phyloP scores from a whole-genome alignment of 768 basidiomycete genomes.

The Dentipellis sp. region DNA sequence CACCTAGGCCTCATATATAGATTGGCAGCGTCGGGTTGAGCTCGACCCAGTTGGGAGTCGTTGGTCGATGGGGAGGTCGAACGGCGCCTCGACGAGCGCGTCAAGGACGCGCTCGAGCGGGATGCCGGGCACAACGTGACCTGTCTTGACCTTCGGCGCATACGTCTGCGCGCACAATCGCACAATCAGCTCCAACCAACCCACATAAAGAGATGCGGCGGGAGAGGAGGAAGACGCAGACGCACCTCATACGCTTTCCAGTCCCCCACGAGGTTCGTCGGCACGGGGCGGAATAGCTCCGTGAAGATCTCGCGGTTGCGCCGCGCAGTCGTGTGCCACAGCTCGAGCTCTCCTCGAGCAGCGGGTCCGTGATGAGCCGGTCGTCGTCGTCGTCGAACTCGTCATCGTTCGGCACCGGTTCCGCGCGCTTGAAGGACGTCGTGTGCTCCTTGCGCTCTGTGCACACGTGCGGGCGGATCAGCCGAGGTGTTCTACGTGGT shows the following conservation, averaged over 20 bases:
- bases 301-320: slow-evolving; percentile 81
- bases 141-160: slow-evolving; percentile 66
- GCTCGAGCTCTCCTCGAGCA: slow-evolving; percentile 44
- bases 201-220: no score
- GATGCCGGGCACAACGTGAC: slow-evolving; percentile 71
- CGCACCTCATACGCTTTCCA: slow-evolving; percentile 75
- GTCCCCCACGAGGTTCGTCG: slow-evolving; percentile 69
- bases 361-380: slow-evolving; percentile 64
- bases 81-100: slow-evolving; percentile 65
- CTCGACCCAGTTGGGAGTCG: slow-evolving; percentile 61
- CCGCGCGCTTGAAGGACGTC: slow-evolving; percentile 67
- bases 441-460: slow-evolving; percentile 30
- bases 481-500: slow-evolving; percentile 68
- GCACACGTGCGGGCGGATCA: slow-evolving; percentile 66
- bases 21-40: slow-evolving; percentile 74
- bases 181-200: neutral
- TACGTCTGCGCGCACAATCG: slow-evolving; percentile 38
- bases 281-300: slow-evolving; percentile 80
- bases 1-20: slow-evolving; percentile 44
- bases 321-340: slow-evolving; percentile 66
- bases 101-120: slow-evolving; percentile 64
- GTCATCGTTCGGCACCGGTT: slow-evolving; percentile 61
- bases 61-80: slow-evolving; percentile 83
- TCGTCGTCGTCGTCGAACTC: slow-evolving; percentile 54
- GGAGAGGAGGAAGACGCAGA: no score